A percentile compares a stretch with the other conserved stretches of the same genome.
Evolutionary conservation across 2,329 filamentous ascomycete species (phyloP).

Genomic region (Fusarium papillatum): DNA sequence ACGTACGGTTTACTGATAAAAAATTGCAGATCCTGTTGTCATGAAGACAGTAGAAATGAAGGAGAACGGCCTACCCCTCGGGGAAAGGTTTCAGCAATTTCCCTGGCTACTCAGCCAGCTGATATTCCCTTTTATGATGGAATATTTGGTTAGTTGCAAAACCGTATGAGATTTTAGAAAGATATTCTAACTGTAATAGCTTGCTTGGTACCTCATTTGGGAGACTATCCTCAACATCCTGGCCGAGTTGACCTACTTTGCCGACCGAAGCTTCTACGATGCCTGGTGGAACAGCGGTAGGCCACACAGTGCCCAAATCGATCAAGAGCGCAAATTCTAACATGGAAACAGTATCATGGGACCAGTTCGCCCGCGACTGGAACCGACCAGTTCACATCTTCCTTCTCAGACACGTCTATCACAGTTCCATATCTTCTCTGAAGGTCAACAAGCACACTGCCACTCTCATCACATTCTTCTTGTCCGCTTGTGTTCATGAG

Average conservation of each 20-base stretch:
- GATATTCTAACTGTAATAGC: constrained; percentile 47
- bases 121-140: constrained; percentile 83
- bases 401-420: constrained; percentile 83
- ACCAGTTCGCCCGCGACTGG: constrained; percentile 86
- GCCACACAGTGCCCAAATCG: constrained; percentile 10
- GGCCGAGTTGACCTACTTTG: constrained; percentile 82
- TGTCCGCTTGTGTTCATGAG: constrained; percentile 80
- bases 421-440: constrained; percentile 81
- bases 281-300: constrained; percentile 74
- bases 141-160: constrained; percentile 68
- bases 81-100: constrained; percentile 74
- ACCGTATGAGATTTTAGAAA: background rate
- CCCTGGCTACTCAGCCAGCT: constrained; percentile 83
- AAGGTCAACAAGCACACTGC: constrained; percentile 78
- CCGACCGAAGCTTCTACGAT: constrained; percentile 80
- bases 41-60: constrained; percentile 77
- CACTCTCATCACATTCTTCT: constrained; percentile 81
- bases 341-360: constrained; percentile 67
- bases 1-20: constrained; percentile 9
- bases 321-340: constrained; percentile 3
- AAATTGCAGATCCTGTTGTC: constrained; percentile 72
- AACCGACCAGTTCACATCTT: constrained; percentile 84
- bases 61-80: constrained; percentile 72
- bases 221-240: constrained; percentile 81
- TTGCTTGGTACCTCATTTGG: constrained; percentile 88